These are phyloP conservation scores for Chlamydomonas urium DNA, from an alignment of 139 green algal species.

Conservation along the genomic window DNA sequence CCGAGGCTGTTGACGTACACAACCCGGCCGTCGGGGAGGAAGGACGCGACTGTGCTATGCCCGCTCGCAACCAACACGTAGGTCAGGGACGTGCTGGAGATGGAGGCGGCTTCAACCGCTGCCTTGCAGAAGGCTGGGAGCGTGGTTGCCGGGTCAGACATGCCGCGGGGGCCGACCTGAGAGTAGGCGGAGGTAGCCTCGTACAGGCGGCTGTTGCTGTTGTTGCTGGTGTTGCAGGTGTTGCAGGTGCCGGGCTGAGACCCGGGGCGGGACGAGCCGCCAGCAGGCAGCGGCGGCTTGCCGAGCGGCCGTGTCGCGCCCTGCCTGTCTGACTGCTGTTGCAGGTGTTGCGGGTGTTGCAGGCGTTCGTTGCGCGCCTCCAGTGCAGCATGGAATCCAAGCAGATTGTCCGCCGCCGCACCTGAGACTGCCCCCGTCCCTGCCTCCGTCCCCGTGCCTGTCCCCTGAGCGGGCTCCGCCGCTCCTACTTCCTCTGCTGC, in stretches of 20 bases:
- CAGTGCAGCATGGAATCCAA: constrained; percentile 4
- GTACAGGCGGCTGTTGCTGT: no score
- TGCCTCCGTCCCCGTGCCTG: no score
- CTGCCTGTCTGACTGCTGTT: no score
- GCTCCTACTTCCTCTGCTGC: no score
- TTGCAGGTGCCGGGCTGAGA: no score
- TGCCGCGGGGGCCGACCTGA: not conserved
- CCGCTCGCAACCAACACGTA: not conserved
- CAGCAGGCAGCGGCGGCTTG: not conserved
- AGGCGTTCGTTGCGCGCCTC: constrained; percentile 8
- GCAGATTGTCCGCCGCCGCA: not conserved
- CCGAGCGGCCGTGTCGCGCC: no score
- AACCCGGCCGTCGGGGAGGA: constrained; percentile 8
- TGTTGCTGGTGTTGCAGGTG: no score
- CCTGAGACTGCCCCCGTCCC: not conserved
- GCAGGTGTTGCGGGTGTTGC: no score
- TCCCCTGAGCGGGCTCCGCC: no score
- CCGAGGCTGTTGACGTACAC: constrained; percentile 9
- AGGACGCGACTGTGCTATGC: constrained; percentile 9
- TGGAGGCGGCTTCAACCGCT: not conserved
- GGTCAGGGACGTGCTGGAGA: not conserved
- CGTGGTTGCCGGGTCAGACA: not conserved
- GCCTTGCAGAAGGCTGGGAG: not conserved
- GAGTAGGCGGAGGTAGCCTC: constrained; percentile 1
- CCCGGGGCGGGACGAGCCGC: no score